Evolutionary conservation across 2,329 filamentous ascomycete species (phyloP).

Genomic region (Arthrobotrys pseudoclavata): DNA sequence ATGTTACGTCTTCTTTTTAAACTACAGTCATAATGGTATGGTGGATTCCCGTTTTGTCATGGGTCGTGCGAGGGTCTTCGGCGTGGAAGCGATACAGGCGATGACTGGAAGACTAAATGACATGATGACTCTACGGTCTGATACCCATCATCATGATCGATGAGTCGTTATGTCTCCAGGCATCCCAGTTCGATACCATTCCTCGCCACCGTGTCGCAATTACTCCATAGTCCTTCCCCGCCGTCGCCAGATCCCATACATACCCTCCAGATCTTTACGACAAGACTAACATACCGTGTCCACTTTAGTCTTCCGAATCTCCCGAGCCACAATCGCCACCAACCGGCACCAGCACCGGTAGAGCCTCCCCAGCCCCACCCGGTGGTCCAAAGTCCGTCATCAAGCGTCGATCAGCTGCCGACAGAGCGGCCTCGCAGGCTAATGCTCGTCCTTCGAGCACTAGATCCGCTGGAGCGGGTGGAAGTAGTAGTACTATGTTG

Average conservation of each 20-base stretch:
- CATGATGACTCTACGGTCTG: conserved; percentile 8
- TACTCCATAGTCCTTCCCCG: background rate
- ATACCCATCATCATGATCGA: background rate
- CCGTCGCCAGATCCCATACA: conserved; percentile 65
- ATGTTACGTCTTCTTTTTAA: background rate
- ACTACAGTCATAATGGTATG: conserved; percentile 54
- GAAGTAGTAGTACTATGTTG: conserved; percentile 98
- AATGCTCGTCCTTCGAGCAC: conserved; percentile 94
- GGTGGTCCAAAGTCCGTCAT: conserved; percentile 96
- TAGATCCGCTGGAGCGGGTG: conserved; percentile 90
- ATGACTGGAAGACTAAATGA: background rate
- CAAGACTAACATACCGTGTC: background rate
- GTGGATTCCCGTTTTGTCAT: background rate
- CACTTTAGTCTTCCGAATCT: conserved; percentile 70
- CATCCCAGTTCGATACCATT: background rate
- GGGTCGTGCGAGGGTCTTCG: conserved; percentile 32
- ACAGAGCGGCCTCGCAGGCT: conserved; percentile 96
- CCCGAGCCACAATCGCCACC: conserved; percentile 70
- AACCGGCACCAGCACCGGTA: conserved; percentile 77
- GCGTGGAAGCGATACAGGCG: conserved; percentile 36
- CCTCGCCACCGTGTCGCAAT: conserved; percentile 19
- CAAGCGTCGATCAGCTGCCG: conserved; percentile 92
- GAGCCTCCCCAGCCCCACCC: conserved; percentile 87
- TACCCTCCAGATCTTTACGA: conserved; percentile 65
- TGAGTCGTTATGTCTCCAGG: conserved; percentile 7